These are phyloP conservation scores for Scheffersomyces lignosus DNA, from an alignment of 805 yeast genomes.

Conservation along the genomic window DNA sequence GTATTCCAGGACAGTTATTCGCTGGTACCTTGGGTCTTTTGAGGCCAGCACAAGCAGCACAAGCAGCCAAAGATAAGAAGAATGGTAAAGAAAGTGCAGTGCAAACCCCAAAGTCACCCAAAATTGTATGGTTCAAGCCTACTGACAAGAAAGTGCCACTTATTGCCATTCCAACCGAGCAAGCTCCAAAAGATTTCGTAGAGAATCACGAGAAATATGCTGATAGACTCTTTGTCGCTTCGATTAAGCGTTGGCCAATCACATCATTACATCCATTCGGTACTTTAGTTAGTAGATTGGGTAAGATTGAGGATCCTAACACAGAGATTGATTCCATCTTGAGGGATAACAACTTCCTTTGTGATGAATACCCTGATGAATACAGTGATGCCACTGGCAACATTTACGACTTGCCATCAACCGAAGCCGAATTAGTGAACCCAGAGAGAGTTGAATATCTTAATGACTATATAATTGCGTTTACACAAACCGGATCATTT, in stretches of 20 bases:
- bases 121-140: conserved; percentile 98
- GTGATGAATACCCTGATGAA: conserved; percentile 72
- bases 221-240: conserved; percentile 84
- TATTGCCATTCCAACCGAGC: conserved; percentile 97
- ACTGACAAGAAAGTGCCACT: conserved; percentile 97
- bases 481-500: conserved; percentile 55
- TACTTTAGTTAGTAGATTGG: conserved; percentile 83
- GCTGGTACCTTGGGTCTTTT: conserved; percentile 91
- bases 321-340: conserved; percentile 87
- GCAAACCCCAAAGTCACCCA: conserved; percentile 62
- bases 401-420: conserved; percentile 38
- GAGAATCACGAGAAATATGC: conserved; percentile 85
- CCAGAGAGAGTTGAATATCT: conserved; percentile 51
- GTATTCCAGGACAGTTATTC: conserved; percentile 95
- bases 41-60: conserved; percentile 93
- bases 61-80: conserved; percentile 63
- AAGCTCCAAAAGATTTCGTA: conserved; percentile 93
- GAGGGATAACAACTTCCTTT: conserved; percentile 80
- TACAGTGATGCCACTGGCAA: conserved; percentile 19
- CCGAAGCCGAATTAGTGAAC: conserved; percentile 37
- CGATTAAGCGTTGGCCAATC: conserved; percentile 98
- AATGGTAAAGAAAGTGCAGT: conserved; percentile 47
- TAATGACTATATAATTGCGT: conserved; percentile 63
- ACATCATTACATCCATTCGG: conserved; percentile 98
- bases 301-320: conserved; percentile 69